phyloP scores from a whole-genome alignment of 768 basidiomycete genomes.

The Paxillus ammoniavirescens region DNA sequence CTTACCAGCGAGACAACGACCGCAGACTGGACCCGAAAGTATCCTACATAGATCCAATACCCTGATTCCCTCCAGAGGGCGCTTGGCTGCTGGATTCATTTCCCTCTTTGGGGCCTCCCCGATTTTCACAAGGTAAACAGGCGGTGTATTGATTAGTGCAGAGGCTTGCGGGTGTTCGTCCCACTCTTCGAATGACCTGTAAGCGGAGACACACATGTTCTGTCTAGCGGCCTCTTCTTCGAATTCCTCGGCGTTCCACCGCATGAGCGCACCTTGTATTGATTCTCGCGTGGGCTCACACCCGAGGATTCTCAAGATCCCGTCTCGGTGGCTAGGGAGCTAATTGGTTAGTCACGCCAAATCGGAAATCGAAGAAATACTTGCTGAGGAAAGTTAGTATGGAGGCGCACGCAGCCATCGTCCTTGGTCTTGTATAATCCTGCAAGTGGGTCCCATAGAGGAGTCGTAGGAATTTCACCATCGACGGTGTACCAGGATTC shows the following conservation, averaged over 20 bases:
- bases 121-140: conserved; percentile 45
- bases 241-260: conserved; percentile 42
- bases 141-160: conserved; percentile 38
- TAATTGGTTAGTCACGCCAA: neutral
- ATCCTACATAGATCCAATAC: too few relatives aligned
- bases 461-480: too few relatives aligned
- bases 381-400: conserved; percentile 63
- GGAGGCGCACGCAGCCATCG: conserved; percentile 25
- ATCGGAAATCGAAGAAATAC: conserved; percentile 6
- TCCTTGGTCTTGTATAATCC: conserved; percentile 40
- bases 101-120: conserved; percentile 3
- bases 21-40: too few relatives aligned
- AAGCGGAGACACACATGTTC: too few relatives aligned
- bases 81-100: too few relatives aligned
- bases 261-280: conserved; percentile 37
- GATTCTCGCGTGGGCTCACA: conserved; percentile 34
- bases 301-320: conserved; percentile 46
- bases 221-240: conserved; percentile 36
- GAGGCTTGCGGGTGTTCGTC: conserved; percentile 37
- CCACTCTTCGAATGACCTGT: conserved; percentile 42
- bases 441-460: too few relatives aligned
- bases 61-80: too few relatives aligned
- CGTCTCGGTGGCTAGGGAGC: conserved; percentile 44
- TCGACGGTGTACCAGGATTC: too few relatives aligned
- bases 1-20: too few relatives aligned